A percentile compares a stretch with the other conserved stretches of the same genome.
phyloP scores from a whole-genome alignment of 108 stramenopile genomes.

The Cyclostephanos tholiformis region DNA sequence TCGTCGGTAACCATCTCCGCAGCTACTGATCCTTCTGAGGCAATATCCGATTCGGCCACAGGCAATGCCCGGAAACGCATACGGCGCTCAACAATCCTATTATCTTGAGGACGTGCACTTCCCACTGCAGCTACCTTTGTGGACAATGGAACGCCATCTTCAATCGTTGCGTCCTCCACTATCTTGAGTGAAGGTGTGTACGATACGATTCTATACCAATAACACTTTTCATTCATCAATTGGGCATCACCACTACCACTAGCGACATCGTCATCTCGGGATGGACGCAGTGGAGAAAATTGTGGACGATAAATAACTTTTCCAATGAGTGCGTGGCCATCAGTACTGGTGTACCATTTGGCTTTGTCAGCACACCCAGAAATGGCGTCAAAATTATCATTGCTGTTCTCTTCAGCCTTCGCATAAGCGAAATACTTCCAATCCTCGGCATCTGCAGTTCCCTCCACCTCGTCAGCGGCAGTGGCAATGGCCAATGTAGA shows the following conservation, averaged over 20 bases:
- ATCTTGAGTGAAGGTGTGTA: conserved; percentile 59
- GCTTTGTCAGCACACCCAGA: neutral
- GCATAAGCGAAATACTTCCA: conserved; percentile 47
- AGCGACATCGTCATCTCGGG: conserved; percentile 8
- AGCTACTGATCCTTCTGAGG: neutral
- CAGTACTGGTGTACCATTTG: neutral
- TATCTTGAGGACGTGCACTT: conserved; percentile 1
- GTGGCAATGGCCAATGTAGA: conserved; percentile 65
- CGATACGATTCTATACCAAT: conserved; percentile 67
- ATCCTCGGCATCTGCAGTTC: conserved; percentile 67
- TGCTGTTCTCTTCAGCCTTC: conserved; percentile 2
- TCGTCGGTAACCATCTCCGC: conserved; percentile 35
- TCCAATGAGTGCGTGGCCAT: neutral
- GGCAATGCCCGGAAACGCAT: conserved; percentile 71
- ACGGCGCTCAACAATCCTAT: conserved; percentile 61
- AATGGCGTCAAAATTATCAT: neutral
- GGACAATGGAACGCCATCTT: conserved; percentile 10
- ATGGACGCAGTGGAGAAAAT: conserved; percentile 18
- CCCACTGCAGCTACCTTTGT: neutral
- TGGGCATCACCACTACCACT: neutral
- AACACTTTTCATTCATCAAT: conserved; percentile 46
- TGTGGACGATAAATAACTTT: conserved; percentile 15
- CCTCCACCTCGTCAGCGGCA: conserved; percentile 74
- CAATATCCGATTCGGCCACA: conserved; percentile 28
- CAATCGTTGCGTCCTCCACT: conserved; percentile 35